A percentile compares a stretch with the other conserved stretches of the same genome.
Conservation (phyloP, 306 rosid species). For the Prunus dulcis region DNA sequence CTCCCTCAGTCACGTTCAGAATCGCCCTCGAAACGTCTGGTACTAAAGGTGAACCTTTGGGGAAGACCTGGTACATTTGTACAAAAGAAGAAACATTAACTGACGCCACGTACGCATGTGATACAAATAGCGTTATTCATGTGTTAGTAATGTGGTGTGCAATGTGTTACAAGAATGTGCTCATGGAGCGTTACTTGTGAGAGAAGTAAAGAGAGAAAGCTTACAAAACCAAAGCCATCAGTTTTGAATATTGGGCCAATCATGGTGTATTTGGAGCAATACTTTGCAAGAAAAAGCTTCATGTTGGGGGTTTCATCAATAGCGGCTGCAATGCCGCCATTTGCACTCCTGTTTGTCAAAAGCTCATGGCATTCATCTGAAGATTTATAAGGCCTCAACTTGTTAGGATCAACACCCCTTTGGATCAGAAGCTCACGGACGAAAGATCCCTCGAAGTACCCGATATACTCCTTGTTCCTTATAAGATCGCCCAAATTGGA, state of each 20-base stretch:
- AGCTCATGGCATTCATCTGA: conserved; percentile 12
- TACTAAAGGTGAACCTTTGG: conserved; percentile 48
- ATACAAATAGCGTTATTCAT: too few species aligned
- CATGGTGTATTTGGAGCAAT: too few species aligned
- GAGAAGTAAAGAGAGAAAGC: background rate
- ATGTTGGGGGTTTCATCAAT: too few species aligned
- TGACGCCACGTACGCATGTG: too few species aligned
- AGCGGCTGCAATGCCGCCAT: conserved; percentile 29
- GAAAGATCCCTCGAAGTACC: conserved; percentile 48
- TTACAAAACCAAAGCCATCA: conserved; percentile 30
- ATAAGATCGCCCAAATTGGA: conserved; percentile 35
- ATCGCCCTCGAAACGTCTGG: conserved; percentile 62
- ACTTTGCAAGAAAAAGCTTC: too few species aligned
- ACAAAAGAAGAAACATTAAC: too few species aligned
- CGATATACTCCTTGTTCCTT: conserved; percentile 37
- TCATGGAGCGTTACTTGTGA: too few species aligned
- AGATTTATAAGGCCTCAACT: background rate
- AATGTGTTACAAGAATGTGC: too few species aligned
- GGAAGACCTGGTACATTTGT: conserved; percentile 24
- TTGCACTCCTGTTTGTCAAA: conserved; percentile 20
- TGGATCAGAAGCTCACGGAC: conserved; percentile 27
- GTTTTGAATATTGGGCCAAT: too few species aligned
- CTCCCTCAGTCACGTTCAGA: conserved; percentile 53
- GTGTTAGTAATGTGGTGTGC: too few species aligned
- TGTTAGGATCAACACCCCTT: conserved; percentile 31